Evolutionary conservation across 2,329 filamentous ascomycete genomes (phyloP), one percentile per base, ranked within the genome.

Genomic region (Aureobasidium lini): DNA sequence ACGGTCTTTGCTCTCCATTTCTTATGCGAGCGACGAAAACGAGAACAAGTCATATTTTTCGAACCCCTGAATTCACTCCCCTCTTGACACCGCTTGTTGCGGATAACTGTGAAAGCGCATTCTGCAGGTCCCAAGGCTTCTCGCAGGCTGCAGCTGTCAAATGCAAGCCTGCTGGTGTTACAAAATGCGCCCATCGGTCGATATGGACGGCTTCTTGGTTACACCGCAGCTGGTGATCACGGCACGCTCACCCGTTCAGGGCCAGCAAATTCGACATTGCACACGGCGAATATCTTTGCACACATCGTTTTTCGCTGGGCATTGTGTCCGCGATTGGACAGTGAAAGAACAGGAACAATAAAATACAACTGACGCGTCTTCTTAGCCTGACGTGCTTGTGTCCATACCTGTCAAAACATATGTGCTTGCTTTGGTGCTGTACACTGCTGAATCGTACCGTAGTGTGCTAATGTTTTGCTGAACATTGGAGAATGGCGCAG

Each of bases 81-180:
- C 39, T 15, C 34, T 15, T 46, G 52, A 56, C 40, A 56, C 31
- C 40, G 31, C 52, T 37, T 56, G 18, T 56, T 16, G 40, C 32
- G 32, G 31, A 31, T 46, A 37, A 56, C 28, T 47, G 23, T 32
- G 29, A 6, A 47, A 47, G 44, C 28, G 40, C 42, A 43, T 18
- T 56, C 52, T 56, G 52, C 52, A 56, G 52, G 31, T 36, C 40
- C 52, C 40, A 49, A 42, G 52, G 52, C 52, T 44, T 34, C 31
- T 47, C 36, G 37, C 57, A 59, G 44, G 36, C 47, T 44, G 37
- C 57, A 59, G 44, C 46, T 59, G 57, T 59, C 57, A 59, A 49
- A 59, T 59, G 46, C 57, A 59, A 59, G 57, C 46, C 44, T 46
- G 28, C 16, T n/a, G 13, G 52, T 56, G 31, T 16, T 13, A 44